Conservation (phyloP, 1,139 yeast genomes). For the Torulaspora pretoriensis region DNA sequence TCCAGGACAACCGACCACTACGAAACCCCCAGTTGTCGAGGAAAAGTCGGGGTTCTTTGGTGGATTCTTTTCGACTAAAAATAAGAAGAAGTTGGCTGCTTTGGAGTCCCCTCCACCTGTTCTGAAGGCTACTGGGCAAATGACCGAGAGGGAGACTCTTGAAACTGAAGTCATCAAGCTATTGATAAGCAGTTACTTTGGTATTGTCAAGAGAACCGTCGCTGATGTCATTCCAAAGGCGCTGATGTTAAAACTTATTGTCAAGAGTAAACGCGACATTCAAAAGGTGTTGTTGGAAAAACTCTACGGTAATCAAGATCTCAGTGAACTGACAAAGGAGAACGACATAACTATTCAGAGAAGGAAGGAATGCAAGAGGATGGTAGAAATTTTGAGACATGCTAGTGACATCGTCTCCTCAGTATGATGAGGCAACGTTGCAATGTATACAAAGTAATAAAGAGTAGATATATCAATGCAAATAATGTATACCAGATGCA, state of each 20-base stretch:
- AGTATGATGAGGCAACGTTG: conserved; percentile 42
- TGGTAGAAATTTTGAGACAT: conserved; percentile 85
- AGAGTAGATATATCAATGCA: neutral
- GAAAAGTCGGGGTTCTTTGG: conserved; percentile 79
- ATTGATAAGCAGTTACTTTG: conserved; percentile 82
- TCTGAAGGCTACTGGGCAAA: conserved; percentile 87
- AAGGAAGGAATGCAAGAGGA: conserved; percentile 89
- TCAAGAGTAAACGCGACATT: conserved; percentile 76
- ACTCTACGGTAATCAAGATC: conserved; percentile 71
- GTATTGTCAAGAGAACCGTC: conserved; percentile 89
- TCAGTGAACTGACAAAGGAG: conserved; percentile 79
- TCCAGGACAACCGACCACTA: conserved; percentile 38
- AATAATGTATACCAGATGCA: neutral
- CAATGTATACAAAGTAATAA: conserved; percentile 9
- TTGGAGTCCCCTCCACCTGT: conserved; percentile 98
- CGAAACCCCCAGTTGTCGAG: conserved; percentile 31
- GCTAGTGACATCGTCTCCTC: conserved; percentile 91
- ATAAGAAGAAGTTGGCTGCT: conserved; percentile 88
- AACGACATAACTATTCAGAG: conserved; percentile 90
- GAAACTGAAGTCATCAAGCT: conserved; percentile 96
- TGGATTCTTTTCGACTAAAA: conserved; percentile 87
- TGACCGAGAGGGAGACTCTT: conserved; percentile 93
- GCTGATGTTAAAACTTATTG: conserved; percentile 85
- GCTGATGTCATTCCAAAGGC: conserved; percentile 95
- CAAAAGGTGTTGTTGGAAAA: conserved; percentile 87